These are phyloP conservation scores for Populus alba DNA, from an alignment of 345 rosid species.

Conservation along the genomic window DNA sequence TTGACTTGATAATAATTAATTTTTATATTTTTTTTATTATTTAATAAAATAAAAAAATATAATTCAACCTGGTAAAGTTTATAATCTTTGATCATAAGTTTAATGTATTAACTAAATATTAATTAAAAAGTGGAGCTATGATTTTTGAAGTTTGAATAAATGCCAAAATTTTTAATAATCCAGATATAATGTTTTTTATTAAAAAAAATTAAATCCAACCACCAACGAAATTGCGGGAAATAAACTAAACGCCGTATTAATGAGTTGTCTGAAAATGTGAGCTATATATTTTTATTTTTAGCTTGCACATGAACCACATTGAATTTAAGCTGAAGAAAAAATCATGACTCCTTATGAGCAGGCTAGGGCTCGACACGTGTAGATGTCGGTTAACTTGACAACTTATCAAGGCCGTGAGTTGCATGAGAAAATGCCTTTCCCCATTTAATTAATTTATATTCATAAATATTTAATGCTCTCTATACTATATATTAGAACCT, in stretches of 20 bases:
- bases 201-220: too few relatives aligned
- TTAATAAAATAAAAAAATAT: too few relatives aligned
- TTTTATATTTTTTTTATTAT: too few relatives aligned
- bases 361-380: slow-evolving; percentile 52
- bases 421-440: background rate
- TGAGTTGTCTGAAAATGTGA: background rate
- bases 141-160: too few relatives aligned
- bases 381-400: slow-evolving; percentile 50
- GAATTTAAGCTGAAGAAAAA: slow-evolving; percentile 13
- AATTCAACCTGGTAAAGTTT: too few relatives aligned
- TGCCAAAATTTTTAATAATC: too few relatives aligned
- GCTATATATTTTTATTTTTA: background rate
- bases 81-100: too few relatives aligned
- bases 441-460: background rate
- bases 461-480: background rate
- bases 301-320: slow-evolving; percentile 32
- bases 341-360: slow-evolving; percentile 25
- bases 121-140: too few relatives aligned
- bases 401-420: slow-evolving; percentile 30
- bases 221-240: too few relatives aligned
- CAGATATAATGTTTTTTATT: too few relatives aligned
- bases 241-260: background rate
- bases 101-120: too few relatives aligned
- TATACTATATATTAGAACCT: slow-evolving; percentile 28
- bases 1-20: too few relatives aligned